Evolutionary conservation across 495 filamentous ascomycete species (phyloP).

Genomic region (Penicillium manginii): DNA sequence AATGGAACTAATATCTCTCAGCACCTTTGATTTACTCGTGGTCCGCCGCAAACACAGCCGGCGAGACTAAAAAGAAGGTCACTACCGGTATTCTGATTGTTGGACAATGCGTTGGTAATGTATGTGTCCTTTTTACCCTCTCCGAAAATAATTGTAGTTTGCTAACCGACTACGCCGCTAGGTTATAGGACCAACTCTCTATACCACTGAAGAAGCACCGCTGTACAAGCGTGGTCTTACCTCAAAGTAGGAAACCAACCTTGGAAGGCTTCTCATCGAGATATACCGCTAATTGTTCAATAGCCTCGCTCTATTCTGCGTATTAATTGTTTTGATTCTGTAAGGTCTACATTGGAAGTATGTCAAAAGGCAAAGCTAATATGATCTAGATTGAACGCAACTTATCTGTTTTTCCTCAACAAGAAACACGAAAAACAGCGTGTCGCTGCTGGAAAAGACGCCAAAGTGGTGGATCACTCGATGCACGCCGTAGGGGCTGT

Average conservation of each 20-base stretch:
- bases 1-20: slow-evolving; percentile 42
- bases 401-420: slow-evolving; percentile 55
- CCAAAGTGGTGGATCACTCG: slow-evolving; percentile 41
- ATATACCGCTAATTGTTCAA: slow-evolving; percentile 5
- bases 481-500: slow-evolving; percentile 46
- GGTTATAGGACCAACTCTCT: slow-evolving; percentile 63
- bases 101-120: slow-evolving; percentile 62
- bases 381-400: slow-evolving; percentile 33
- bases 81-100: slow-evolving; percentile 61
- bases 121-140: slow-evolving; percentile 30
- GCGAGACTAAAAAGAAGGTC: slow-evolving; percentile 66
- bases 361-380: background rate
- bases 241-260: slow-evolving; percentile 48
- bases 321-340: slow-evolving; percentile 50
- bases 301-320: slow-evolving; percentile 58
- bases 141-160: background rate
- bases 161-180: slow-evolving; percentile 11
- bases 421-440: slow-evolving; percentile 52
- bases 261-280: background rate
- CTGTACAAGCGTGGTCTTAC: slow-evolving; percentile 57
- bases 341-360: slow-evolving; percentile 24
- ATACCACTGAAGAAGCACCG: slow-evolving; percentile 57
- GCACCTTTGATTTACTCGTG: slow-evolving; percentile 66
- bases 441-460: slow-evolving; percentile 54
- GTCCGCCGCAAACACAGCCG: slow-evolving; percentile 64